Evolutionary conservation across 148 eudicot species (phyloP), one percentile per base, ranked within the genome.

Genomic region (Suaeda aralocaspica): DNA sequence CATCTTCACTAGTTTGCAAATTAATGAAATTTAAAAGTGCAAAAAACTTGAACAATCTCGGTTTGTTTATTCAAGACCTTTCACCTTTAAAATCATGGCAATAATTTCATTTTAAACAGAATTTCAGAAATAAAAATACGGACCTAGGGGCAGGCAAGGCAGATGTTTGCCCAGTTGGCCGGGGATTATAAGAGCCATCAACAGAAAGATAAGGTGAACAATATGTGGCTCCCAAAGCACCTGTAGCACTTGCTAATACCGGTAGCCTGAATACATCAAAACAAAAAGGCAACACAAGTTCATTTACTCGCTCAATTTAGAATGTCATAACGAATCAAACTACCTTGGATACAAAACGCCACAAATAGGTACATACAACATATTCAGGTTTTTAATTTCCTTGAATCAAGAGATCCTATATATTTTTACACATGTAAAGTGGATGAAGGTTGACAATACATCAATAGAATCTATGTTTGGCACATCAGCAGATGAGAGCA

Each of bases 161-260:
- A 74, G 98, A 80, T 55, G 86, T 55, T 84, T 90, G 92, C 26
- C 90, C 92, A 29, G 90, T 69, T 15, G 92, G 88, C 13, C 83
- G 92, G 57, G 89, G 68, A 69, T 82, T 85, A 78, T 79, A 86
- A 62, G 89, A 76, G 72, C 90, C 92, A 76, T 90, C 94, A 81
- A 88, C 83, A 51, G 92, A 31, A 51, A 88, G 61, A 85, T 87
- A 91, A 25, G 96, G 98, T 59, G 91, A 71, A 76, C 87, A 83
- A 66, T 85, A 92, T n/a, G 87, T 33, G 59, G 90, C 83, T 42
- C 97, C 97, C 71, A 91, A 69, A 76, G 90, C 86, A 67, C 98
- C 98, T 55, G 95, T 91, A 74, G 96, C 83, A 73, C 96, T 88
- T 57, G 96, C 89, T 80, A 93, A 74, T 81, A 90, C 85, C 45